These are phyloP conservation scores for Saccharum officinarum DNA, from an alignment of 176 grass and related monocot species.

Conservation along the genomic window DNA sequence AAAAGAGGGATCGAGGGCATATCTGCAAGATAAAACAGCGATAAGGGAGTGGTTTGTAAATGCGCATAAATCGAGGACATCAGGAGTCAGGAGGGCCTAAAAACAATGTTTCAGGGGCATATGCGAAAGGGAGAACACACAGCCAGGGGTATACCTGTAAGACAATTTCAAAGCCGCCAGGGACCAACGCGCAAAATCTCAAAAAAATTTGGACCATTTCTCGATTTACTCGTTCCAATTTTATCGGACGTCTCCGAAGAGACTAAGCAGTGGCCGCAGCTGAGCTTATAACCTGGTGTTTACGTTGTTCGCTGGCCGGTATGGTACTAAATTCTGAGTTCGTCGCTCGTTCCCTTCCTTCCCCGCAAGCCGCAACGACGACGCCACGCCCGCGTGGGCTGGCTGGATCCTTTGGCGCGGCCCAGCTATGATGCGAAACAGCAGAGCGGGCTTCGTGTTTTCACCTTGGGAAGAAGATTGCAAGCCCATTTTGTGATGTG, in stretches of 20 bases:
- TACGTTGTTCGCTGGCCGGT: fast-evolving
- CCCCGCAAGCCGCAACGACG: neutral
- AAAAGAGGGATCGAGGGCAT: too few species aligned
- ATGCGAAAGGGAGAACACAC: neutral
- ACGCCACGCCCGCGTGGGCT: neutral
- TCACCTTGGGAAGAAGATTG: neutral
- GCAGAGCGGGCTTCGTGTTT: neutral
- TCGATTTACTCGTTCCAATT: neutral
- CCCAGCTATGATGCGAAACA: neutral
- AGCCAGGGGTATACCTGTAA: too few species aligned
- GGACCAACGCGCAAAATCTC: too few species aligned
- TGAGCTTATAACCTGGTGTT: neutral
- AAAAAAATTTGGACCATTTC: too few species aligned
- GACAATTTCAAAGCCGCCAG: too few species aligned
- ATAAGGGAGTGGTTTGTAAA: neutral
- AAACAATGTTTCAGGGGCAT: neutral
- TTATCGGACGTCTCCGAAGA: neutral
- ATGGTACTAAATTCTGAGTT: neutral
- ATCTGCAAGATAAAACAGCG: neutral
- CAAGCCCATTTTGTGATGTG: neutral
- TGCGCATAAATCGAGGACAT: neutral
- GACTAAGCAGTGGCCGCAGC: fast-evolving
- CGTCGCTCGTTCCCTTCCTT: neutral
- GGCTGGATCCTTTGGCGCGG: neutral
- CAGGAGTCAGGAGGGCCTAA: neutral